Conservation (phyloP, 305 asterid genomes). For the Fraxinus baroniana region DNA sequence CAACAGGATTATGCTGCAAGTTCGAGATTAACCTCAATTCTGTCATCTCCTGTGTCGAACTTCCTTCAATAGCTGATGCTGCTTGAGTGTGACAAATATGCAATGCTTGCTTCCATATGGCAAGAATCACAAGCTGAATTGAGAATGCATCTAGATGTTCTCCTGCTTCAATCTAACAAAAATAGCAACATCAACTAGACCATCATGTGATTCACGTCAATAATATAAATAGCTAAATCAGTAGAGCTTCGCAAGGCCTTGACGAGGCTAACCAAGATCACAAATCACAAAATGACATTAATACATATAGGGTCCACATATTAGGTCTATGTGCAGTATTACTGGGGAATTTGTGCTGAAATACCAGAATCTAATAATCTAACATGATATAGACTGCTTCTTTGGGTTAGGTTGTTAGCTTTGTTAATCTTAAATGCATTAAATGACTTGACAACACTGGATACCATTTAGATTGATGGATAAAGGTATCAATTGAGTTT, state of each 20-base stretch:
- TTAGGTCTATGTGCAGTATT: not conserved
- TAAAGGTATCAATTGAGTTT: not conserved
- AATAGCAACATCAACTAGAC: constrained; percentile 13
- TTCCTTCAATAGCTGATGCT: constrained; percentile 57
- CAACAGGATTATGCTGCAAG: constrained; percentile 29
- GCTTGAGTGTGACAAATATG: constrained; percentile 72
- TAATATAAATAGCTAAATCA: constrained; percentile 2
- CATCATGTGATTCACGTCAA: not conserved
- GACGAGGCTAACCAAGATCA: not conserved
- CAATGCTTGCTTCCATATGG: constrained; percentile 87
- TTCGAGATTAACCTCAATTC: constrained; percentile 32
- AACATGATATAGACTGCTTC: not conserved
- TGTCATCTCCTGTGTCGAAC: constrained; percentile 37
- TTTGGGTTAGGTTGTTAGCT: not conserved
- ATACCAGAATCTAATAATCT: not conserved
- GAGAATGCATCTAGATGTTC: constrained; percentile 76
- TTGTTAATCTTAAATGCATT: not conserved
- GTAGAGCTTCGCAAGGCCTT: not conserved
- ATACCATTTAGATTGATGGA: not conserved
- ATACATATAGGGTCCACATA: not conserved
- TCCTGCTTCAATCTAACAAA: constrained; percentile 52
- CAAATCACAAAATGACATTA: not conserved
- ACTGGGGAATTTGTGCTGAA: not conserved
- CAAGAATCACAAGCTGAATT: constrained; percentile 79
- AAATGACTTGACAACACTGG: not conserved